Evolutionary conservation across 352 stramenopile genomes (phyloP).

Genomic region (Phytophthora tentaculata): DNA sequence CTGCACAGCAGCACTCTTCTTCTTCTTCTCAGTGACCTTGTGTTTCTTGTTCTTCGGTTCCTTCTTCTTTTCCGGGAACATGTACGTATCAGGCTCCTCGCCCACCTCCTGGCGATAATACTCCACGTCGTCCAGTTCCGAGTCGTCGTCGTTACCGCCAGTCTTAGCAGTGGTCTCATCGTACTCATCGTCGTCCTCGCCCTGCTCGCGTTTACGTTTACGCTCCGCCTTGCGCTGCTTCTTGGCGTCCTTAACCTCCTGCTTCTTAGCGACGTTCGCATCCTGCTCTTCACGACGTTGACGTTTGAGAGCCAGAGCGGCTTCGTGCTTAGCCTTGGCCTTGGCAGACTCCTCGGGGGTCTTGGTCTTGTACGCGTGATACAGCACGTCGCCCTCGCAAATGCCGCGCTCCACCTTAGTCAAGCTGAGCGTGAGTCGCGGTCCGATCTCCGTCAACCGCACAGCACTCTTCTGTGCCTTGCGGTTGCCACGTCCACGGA

Average conservation of each 20-base stretch:
- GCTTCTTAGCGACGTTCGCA: constrained; percentile 89
- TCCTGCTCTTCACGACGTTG: constrained; percentile 91
- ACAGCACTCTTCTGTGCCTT: constrained; percentile 94
- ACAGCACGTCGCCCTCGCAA: constrained; percentile 96
- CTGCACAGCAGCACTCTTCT: constrained; percentile 32
- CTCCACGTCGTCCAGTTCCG: constrained; percentile 75
- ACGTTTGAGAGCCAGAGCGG: constrained; percentile 74
- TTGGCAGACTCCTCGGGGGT: constrained; percentile 82
- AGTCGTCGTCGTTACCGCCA: constrained; percentile 52
- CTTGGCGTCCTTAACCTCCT: constrained; percentile 80
- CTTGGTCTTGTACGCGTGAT: constrained; percentile 94
- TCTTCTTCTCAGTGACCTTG: constrained; percentile 30
- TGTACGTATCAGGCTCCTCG: constrained; percentile 81
- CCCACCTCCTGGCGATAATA: constrained; percentile 88
- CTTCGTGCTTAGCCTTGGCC: constrained; percentile 82
- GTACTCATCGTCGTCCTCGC: constrained; percentile 59
- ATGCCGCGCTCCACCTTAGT: constrained; percentile 97
- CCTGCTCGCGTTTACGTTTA: constrained; percentile 57
- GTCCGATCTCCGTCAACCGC: constrained; percentile 96
- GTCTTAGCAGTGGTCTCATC: constrained; percentile 47
- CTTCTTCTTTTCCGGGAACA: constrained; percentile 67
- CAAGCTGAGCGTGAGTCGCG: constrained; percentile 94
- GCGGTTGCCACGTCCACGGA: constrained; percentile 92
- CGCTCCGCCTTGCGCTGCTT: constrained; percentile 75
- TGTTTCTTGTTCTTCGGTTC: constrained; percentile 52